phyloP scores from a whole-genome alignment of 352 stramenopile species.

The Aphanomyces euteiches region DNA sequence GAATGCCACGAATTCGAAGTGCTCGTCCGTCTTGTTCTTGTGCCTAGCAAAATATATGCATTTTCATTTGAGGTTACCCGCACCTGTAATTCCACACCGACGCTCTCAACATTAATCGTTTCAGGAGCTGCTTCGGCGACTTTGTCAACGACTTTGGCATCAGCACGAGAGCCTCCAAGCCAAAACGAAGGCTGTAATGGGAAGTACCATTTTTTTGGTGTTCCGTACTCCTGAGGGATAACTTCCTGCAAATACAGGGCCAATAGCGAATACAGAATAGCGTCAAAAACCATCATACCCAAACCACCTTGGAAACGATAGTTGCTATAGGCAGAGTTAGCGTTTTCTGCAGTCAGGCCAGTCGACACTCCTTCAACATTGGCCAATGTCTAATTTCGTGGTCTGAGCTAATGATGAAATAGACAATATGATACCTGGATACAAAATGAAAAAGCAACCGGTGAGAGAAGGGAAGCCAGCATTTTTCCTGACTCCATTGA shows the following conservation, averaged over 20 bases:
- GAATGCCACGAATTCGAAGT: constrained; percentile 55
- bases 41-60: constrained; percentile 33
- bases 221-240: constrained; percentile 32
- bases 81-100: constrained; percentile 32
- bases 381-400: not conserved
- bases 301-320: constrained; percentile 61
- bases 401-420: not conserved
- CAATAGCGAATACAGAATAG: constrained; percentile 80
- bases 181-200: constrained; percentile 70
- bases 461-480: constrained; percentile 33
- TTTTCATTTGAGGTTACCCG: not conserved
- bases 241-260: constrained; percentile 65
- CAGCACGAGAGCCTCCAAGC: constrained; percentile 32
- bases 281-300: constrained; percentile 84
- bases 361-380: constrained; percentile 32
- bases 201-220: constrained; percentile 83
- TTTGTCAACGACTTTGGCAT: constrained; percentile 4
- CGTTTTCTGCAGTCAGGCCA: constrained; percentile 53
- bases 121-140: constrained; percentile 30
- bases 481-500: constrained; percentile 40
- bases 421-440: constrained; percentile 45
- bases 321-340: constrained; percentile 43
- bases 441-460: constrained; percentile 46
- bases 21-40: constrained; percentile 54
- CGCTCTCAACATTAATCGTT: constrained; percentile 6